These are phyloP conservation scores for Cystobasidium sp. DNA, from an alignment of 1,284 basidiomycete genomes.

Conservation along the genomic window DNA sequence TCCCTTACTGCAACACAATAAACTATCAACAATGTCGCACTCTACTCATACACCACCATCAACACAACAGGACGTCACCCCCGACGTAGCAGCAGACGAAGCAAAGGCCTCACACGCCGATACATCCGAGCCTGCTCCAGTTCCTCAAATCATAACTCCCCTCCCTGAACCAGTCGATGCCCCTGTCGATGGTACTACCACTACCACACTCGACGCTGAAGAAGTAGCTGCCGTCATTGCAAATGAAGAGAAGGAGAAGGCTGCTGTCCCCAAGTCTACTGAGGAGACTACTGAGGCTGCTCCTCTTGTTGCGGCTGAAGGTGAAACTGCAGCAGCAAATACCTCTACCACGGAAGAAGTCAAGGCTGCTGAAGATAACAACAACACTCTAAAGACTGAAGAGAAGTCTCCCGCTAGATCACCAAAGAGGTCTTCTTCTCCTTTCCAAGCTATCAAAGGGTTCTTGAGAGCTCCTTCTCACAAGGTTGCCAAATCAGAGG, in stretches of 20 bases:
- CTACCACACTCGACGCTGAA: slow-evolving; percentile 22
- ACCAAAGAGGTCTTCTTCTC: slow-evolving; percentile 28
- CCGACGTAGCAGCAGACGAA: slow-evolving; percentile 21
- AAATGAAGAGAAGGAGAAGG: not conserved
- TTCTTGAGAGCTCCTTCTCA: slow-evolving; percentile 25
- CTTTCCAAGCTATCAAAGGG: slow-evolving; percentile 27
- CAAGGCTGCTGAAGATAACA: slow-evolving; percentile 17
- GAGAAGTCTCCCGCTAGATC: not conserved
- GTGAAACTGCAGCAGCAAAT: not conserved
- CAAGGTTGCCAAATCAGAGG: slow-evolving; percentile 28
- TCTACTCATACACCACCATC: not conserved
- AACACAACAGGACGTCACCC: not conserved
- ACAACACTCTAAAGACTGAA: not conserved
- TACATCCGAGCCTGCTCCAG: slow-evolving; percentile 42
- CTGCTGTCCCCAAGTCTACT: not conserved
- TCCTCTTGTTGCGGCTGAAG: slow-evolving; percentile 1
- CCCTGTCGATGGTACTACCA: slow-evolving; percentile 23
- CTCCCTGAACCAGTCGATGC: slow-evolving; percentile 37
- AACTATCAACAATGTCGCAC: not conserved
- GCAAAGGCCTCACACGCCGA: slow-evolving; percentile 22
- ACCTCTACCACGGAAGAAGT: not conserved
- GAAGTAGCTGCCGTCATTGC: slow-evolving; percentile 7
- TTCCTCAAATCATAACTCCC: slow-evolving; percentile 48
- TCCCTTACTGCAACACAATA: too few relatives aligned
- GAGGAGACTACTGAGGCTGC: slow-evolving; percentile 9